Evolutionary conservation across 2,329 filamentous ascomycete species (phyloP).

Genomic region (Fusarium sp.): DNA sequence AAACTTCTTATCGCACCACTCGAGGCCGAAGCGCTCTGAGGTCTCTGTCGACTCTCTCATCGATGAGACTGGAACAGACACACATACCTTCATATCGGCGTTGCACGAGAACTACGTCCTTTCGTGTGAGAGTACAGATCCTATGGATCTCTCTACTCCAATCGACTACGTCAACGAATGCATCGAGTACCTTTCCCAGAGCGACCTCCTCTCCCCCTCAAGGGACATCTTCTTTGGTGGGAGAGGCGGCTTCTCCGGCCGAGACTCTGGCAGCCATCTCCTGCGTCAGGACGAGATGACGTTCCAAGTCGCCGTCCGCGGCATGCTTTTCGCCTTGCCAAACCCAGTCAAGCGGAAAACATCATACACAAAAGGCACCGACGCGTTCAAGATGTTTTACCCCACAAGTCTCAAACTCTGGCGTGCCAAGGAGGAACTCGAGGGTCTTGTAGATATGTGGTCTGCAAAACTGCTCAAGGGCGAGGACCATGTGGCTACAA

Average conservation of each 20-base stretch:
- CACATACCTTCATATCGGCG: conserved; percentile 87
- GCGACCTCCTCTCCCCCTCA: conserved; percentile 84
- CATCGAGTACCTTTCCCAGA: conserved; percentile 86
- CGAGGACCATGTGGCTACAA: conserved; percentile 54
- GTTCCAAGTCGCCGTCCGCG: conserved; percentile 90
- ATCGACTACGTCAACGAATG: conserved; percentile 87
- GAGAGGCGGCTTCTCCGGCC: conserved; percentile 63
- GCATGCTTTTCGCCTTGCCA: conserved; percentile 86
- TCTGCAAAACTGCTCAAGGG: conserved; percentile 70
- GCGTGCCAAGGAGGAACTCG: conserved; percentile 85
- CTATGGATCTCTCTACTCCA: conserved; percentile 67
- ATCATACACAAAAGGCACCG: conserved; percentile 59
- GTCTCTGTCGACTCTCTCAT: conserved; percentile 82
- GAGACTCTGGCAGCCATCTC: conserved; percentile 75
- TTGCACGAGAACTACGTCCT: conserved; percentile 93
- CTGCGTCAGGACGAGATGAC: conserved; percentile 93
- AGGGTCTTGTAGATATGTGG: conserved; percentile 78
- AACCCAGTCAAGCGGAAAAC: conserved; percentile 82
- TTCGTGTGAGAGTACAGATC: conserved; percentile 75
- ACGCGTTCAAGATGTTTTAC: conserved; percentile 92
- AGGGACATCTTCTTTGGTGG: conserved; percentile 76
- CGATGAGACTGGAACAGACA: conserved; percentile 93
- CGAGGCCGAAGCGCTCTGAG: conserved; percentile 72
- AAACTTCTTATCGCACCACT: conserved; percentile 65
- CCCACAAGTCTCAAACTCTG: conserved; percentile 87